phyloP scores from a whole-genome alignment of 2,329 filamentous ascomycete genomes.

The Ilyonectria destructans region DNA sequence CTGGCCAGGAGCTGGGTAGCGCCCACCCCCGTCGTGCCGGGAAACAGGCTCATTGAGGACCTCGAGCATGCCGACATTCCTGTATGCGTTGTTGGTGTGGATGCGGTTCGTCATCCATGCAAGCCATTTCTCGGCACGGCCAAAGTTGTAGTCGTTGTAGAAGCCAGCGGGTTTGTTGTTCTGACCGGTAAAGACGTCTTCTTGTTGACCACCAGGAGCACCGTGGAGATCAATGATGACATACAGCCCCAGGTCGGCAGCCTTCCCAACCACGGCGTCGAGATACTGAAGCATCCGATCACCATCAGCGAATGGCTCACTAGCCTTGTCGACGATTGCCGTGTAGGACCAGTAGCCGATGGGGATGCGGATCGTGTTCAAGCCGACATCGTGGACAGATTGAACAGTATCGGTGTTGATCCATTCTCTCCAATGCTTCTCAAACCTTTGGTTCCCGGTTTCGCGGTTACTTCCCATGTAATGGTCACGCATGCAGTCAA shows the following conservation, averaged over 20 bases:
- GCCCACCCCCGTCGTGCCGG: constrained; percentile 22
- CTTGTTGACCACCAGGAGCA: constrained; percentile 38
- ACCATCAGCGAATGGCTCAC: constrained; percentile 38
- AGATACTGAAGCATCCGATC: constrained; percentile 38
- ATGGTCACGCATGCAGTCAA: constrained; percentile 40
- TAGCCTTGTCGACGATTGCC: constrained; percentile 35
- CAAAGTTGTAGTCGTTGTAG: constrained; percentile 40
- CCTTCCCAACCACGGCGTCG: constrained; percentile 35
- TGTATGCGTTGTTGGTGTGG: constrained; percentile 29
- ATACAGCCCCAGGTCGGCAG: constrained; percentile 36
- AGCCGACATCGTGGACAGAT: constrained; percentile 38
- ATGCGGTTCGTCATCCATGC: constrained; percentile 41
- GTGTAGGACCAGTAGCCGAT: constrained; percentile 43
- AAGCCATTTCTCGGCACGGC: constrained; percentile 39
- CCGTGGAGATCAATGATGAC: constrained; percentile 42
- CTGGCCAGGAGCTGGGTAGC: constrained; percentile 37
- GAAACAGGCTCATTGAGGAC: constrained; percentile 41
- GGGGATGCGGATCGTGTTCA: constrained; percentile 41
- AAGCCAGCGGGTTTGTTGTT: constrained; percentile 39
- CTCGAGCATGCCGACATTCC: constrained; percentile 30
- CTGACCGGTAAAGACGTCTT: constrained; percentile 39
- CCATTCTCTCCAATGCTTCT: constrained; percentile 38
- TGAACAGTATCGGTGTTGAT: constrained; percentile 39
- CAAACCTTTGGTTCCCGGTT: constrained; percentile 33
- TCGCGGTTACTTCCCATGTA: constrained; percentile 29